Evolutionary conservation across 768 basidiomycete species (phyloP), one percentile per base, ranked within the genome.

Genomic region (Clitopilus hobsonii): DNA sequence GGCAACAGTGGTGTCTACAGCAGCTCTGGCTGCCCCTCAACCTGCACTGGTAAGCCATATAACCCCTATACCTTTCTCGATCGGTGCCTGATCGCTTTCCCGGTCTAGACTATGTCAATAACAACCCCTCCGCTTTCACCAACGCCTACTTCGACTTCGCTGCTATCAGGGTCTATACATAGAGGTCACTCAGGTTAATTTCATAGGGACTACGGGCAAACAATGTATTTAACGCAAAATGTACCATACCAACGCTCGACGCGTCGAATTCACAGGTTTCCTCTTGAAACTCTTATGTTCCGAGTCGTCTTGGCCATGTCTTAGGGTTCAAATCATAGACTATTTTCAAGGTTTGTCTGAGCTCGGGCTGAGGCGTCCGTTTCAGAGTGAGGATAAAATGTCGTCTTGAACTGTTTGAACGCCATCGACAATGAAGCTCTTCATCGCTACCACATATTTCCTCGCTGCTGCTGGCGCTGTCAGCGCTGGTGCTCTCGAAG

Each of bases 81-180:
- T 7, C 6, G 38, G 11, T 13, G 7, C 24, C 49, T 23, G 57
- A n/a, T 48, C 14, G 13, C 23, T 18, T 14, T 13, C 6, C 22
- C 26, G 38, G 11, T 32, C 49, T 53, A 86, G 84, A 81, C 51
- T 83, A 71, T 62, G 85, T 88, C 53, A 77, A 82, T 68, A 74
- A 74, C 60, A 83, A 86, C 65, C 88, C 89, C 0, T 58, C 61
- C 8, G 80, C 81, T 10, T 90, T 89, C 68, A 45, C 59, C n/a
- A 68, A 82, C 16, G 87, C 89, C 1, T 89, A 79, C 71, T 90
- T 88, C 71, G 80, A 88, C 32, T 75, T 90, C 65, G 79, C 77
- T 29, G 76, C 78, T 1, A 67, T 90, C 49, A 76, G 75, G 30
- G 61, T 75, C 1, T 75, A 75, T 51, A 54, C 51, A 36, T 56